Conservation (phyloP, 1,139 yeast genomes). For the Hyphopichia burtonii region DNA sequence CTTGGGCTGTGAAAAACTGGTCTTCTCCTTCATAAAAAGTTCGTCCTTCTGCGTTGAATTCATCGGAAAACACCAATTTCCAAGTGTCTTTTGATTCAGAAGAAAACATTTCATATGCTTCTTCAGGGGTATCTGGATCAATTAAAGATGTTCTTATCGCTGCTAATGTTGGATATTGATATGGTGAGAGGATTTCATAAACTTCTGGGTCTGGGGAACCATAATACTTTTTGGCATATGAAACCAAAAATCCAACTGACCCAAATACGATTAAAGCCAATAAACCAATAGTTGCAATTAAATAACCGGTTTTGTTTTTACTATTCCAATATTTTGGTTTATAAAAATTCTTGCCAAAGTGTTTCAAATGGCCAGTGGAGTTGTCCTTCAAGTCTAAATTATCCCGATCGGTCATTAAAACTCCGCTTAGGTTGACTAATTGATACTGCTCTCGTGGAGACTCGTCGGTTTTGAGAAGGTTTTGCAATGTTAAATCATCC, state of each 20-base stretch:
- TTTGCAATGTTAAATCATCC: conserved; percentile 2
- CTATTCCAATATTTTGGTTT: conserved; percentile 11
- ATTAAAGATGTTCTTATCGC: conserved; percentile 23
- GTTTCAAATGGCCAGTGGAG: conserved; percentile 4
- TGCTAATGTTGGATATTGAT: conserved; percentile 20
- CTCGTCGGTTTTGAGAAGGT: conserved; percentile 8
- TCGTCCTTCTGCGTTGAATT: conserved; percentile 30
- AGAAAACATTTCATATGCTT: conserved; percentile 10
- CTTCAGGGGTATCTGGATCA: conserved; percentile 28
- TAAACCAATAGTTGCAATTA: conserved; percentile 11
- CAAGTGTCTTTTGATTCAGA: conserved; percentile 16
- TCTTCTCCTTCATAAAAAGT: conserved; percentile 31
- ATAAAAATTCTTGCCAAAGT: conserved; percentile 8
- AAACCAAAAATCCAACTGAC: conserved; percentile 13
- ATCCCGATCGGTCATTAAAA: conserved; percentile 8
- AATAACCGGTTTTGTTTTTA: conserved; percentile 10
- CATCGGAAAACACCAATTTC: conserved; percentile 31
- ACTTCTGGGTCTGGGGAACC: conserved; percentile 10
- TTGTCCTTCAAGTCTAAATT: conserved; percentile 8
- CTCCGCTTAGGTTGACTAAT: not conserved
- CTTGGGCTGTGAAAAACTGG: conserved; percentile 29
- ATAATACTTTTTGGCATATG: conserved; percentile 7
- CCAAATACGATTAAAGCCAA: conserved; percentile 14
- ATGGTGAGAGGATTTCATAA: conserved; percentile 14
- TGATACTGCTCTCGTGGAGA: not conserved